Percentiles rank a stretch among this genome's conserved stretches.
phyloP scores from a whole-genome alignment of 1,284 basidiomycete species.

The Ceratobasidium papillatum region DNA sequence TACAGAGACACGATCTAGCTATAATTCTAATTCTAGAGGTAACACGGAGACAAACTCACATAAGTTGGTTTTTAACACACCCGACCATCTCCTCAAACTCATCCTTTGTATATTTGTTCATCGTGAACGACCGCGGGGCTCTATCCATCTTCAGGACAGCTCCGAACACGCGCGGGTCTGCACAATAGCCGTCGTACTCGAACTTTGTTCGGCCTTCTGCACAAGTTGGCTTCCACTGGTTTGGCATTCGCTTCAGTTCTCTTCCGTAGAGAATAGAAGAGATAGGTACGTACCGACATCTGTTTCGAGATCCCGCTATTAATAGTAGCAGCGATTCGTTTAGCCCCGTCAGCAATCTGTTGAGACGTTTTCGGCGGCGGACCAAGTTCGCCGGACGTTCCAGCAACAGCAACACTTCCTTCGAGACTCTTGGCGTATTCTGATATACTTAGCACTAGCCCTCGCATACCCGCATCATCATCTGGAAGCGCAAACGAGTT shows the following conservation, averaged over 20 bases:
- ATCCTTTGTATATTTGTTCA: neutral
- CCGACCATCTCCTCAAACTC: constrained; percentile 28
- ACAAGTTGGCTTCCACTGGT: constrained; percentile 25
- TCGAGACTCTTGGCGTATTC: constrained; percentile 28
- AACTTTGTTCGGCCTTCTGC: neutral
- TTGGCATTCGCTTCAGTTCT: neutral
- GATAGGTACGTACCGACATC: neutral
- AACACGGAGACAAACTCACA: constrained; percentile 1
- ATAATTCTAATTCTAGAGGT: no score
- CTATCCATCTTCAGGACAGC: neutral
- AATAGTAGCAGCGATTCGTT: neutral
- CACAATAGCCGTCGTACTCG: constrained; percentile 8
- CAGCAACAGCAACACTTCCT: constrained; percentile 14
- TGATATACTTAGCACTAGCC: neutral
- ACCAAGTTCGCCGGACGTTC: neutral
- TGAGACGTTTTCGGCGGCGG: constrained; percentile 7
- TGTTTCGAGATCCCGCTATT: constrained; percentile 14
- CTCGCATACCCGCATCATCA: neutral
- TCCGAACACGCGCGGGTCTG: constrained; percentile 9
- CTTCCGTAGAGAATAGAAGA: neutral
- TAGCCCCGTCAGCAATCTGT: neutral
- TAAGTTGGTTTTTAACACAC: neutral
- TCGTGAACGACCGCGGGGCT: neutral
- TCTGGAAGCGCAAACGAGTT: neutral
- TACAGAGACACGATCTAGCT: neutral